Percentiles rank a stretch among this genome's conserved stretches.
phyloP scores from a whole-genome alignment of 1,284 basidiomycete genomes.

The Erythrobasidium hasegawianum region DNA sequence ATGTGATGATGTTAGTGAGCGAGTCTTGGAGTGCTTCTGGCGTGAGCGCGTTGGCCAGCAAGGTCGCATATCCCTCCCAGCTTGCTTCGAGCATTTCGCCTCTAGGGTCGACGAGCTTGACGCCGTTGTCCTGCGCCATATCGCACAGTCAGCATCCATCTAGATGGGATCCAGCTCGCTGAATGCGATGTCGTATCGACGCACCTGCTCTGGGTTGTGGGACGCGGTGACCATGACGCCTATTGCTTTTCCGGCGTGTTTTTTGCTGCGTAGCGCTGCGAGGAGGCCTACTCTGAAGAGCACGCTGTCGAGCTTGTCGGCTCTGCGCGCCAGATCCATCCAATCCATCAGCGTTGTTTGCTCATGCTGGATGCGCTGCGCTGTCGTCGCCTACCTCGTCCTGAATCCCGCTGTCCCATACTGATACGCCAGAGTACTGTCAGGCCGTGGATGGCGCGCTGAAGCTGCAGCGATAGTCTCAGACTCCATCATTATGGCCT shows the following conservation, averaged over 20 bases:
- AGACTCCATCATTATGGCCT: too few relatives aligned
- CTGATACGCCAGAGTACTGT: slow-evolving; percentile 39
- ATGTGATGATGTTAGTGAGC: slow-evolving; percentile 63
- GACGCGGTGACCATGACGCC: slow-evolving; percentile 99
- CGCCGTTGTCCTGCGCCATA: slow-evolving; percentile 91
- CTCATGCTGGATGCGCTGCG: neutral
- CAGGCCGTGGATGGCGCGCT: slow-evolving; percentile 20
- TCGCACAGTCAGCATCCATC: too few relatives aligned
- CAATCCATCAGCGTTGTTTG: neutral
- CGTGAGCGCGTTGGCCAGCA: slow-evolving; percentile 77
- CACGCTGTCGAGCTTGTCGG: slow-evolving; percentile 77
- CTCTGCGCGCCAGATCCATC: slow-evolving; percentile 55
- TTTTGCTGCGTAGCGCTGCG: slow-evolving; percentile 84
- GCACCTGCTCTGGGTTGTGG: slow-evolving; percentile 90
- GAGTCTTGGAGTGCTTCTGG: slow-evolving; percentile 67
- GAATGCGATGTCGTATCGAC: slow-evolving; percentile 39
- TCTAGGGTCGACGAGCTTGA: slow-evolving; percentile 93
- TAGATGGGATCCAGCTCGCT: neutral
- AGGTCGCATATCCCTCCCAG: slow-evolving; percentile 88
- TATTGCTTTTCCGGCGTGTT: slow-evolving; percentile 80
- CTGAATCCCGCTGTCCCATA: slow-evolving; percentile 47
- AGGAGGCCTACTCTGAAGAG: slow-evolving; percentile 89
- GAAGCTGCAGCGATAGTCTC: slow-evolving; percentile 21
- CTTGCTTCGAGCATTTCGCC: slow-evolving; percentile 98
- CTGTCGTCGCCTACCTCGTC: slow-evolving; percentile 41